Evolutionary conservation across 192 early-diverging fungal species (phyloP).

Genomic region (Coemansia sp.): DNA sequence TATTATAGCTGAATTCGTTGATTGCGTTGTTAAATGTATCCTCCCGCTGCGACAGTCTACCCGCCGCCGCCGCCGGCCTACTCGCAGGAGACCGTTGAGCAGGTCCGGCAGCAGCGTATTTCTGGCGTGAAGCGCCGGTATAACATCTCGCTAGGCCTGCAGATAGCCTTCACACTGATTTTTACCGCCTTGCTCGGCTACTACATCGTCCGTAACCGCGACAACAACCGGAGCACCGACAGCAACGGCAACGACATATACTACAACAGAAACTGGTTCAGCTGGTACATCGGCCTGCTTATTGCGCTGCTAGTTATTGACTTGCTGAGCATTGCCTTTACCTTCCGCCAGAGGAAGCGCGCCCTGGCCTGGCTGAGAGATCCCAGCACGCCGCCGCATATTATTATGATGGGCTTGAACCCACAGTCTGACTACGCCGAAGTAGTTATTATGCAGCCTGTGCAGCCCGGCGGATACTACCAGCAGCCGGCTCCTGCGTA

Average conservation of each 20-base stretch:
- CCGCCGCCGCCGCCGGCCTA: constrained; percentile 30
- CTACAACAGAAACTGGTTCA: constrained; percentile 37
- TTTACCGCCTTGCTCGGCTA: constrained; percentile 41
- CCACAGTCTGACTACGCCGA: constrained; percentile 15
- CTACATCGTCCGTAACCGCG: constrained; percentile 34
- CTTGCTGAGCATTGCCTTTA: constrained; percentile 33
- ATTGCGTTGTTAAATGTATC: neutral
- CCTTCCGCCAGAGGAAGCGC: constrained; percentile 27
- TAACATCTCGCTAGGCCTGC: constrained; percentile 34
- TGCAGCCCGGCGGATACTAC: constrained; percentile 14
- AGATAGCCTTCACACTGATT: constrained; percentile 38
- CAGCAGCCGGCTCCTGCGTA: constrained; percentile 15
- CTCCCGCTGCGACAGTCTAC: constrained; percentile 8
- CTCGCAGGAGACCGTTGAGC: constrained; percentile 26
- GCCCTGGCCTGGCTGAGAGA: constrained; percentile 33
- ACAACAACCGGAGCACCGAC: constrained; percentile 5
- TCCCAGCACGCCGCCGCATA: constrained; percentile 33
- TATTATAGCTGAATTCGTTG: neutral
- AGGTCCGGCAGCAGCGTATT: constrained; percentile 29
- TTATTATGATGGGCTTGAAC: constrained; percentile 39
- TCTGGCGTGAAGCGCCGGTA: constrained; percentile 22
- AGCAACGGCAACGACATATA: constrained; percentile 1
- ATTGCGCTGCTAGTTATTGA: constrained; percentile 51
- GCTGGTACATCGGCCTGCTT: constrained; percentile 53
- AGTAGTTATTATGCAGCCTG: constrained; percentile 22